Evolutionary conservation across 148 eudicot species (phyloP), one percentile per base, ranked within the genome.

Genomic region (Diospyros lotus): DNA sequence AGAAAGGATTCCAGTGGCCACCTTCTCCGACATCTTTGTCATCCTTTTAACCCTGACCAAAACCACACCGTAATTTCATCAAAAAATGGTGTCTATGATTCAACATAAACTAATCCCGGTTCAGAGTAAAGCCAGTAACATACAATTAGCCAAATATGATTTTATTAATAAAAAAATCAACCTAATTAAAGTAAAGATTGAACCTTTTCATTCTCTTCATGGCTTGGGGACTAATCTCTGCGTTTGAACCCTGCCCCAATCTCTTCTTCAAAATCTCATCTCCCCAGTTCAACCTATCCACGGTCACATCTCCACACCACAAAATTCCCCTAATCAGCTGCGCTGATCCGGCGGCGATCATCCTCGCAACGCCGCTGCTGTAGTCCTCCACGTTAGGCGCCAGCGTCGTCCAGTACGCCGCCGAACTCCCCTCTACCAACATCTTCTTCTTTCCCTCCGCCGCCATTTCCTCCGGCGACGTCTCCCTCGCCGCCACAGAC

Each of bases 301-400:
- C 96, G 1, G 96, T 86, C 28, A 90, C 83, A 84, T 94, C 97
- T 9, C 98, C 97, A 78, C 97, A 90, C 98, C 97, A 92, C 73
- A 92, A 65, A 55, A 94, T 89, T 86, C 96, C 98, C 75, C 72
- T 83, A 6, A 90, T 81, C 77, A 92, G 55, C 70, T 84, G 85
- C 44, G 86, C 91, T 14, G 97, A 87, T 7, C 97, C 93, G 0
- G 86, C 85, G 4, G 98, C 98, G 38, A 94, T 94, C 86, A 82
- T 76, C 82, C 87, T 89, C 17, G 98, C 98, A 2, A 81, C 81
- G 13, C 74, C 9, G 5, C 89, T 68, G 59, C 93, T 83, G 18
- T 90, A 89, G 51, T 94, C 97, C 83, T 90, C 98, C 80, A 92
- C 98, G 68, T 90, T 88, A 10, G 95, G 97, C 2, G 93, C 97